Base-by-base conservation (phyloP, 1,284 basidiomycete genomes). In the Melampsora larici-populina region DNA sequence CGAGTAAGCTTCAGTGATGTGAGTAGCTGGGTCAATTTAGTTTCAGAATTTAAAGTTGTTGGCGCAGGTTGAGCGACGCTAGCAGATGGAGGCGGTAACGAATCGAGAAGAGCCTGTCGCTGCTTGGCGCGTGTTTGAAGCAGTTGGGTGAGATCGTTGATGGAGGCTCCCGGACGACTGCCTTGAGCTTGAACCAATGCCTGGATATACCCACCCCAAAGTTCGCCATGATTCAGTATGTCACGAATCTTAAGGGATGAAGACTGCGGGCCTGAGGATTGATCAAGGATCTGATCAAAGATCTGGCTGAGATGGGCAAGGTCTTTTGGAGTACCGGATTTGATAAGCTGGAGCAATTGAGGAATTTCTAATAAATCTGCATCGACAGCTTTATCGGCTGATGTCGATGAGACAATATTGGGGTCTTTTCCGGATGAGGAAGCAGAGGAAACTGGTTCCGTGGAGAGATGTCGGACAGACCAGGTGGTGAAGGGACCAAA, bases 121-220 rank as follows among this genome's bases (percentile, higher is more conserved):
- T n/a, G 33, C 36, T 67, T 43, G 18, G 63, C 40, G 21, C 65
- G 26, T 31, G 21, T 21, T n/a, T 60, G 46, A n/a, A 75, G 60
- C 33, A 65, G 31, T 13, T 75, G 46, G 24, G 31, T 67, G 17
- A 75, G 65, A 24, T 75, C 46, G 31, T 26, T 21, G 43, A 75
- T 67, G 5, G 64, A 60, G n/a, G 31, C 48, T 29, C 40, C 24
- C 4, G 46, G 40, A n/a, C 33, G 40, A 36, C 11, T 64, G 31
- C 21, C 15, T 29, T 26, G 29, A 18, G 17, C 31, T 49, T 75
- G 73, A n/a, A 75, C 26, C 18, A 75, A 63, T 17, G 73, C 48
- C 46, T 68, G 46, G 36, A 75, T 46, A 26, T 75, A 75, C 0
- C 63, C 29, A 43, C 36, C n/a, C 73, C 73, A 75, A 26, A 68